phyloP scores from a whole-genome alignment of 1,139 yeast species.

The Candida anutae region DNA sequence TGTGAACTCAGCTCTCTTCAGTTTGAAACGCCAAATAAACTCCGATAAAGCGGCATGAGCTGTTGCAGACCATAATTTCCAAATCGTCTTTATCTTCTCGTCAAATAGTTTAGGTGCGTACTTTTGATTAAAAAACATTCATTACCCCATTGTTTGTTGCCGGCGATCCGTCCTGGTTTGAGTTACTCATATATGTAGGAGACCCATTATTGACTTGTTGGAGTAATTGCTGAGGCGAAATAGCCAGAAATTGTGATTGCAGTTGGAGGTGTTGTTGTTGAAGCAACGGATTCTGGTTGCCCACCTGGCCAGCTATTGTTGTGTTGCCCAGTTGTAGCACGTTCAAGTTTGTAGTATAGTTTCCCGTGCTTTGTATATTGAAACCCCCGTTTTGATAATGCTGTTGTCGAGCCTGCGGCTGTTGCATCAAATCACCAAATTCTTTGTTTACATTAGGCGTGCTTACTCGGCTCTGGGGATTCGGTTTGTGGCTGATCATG shows the following conservation, averaged over 20 bases:
- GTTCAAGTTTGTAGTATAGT: neutral
- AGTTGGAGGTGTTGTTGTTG: constrained; percentile 7
- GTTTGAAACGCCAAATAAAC: no score
- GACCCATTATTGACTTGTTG: constrained; percentile 19
- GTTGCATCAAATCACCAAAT: constrained; percentile 1
- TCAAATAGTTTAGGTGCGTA: no score
- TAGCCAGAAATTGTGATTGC: constrained; percentile 5
- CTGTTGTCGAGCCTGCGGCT: neutral
- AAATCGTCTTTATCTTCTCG: no score
- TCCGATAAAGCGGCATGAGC: no score
- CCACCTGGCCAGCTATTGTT: neutral
- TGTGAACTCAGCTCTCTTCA: no score
- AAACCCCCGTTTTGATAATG: neutral
- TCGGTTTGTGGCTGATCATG: constrained; percentile 12
- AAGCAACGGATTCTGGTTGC: constrained; percentile 4
- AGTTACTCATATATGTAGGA: neutral
- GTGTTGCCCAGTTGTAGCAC: neutral
- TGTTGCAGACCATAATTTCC: no score
- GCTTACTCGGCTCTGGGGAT: constrained; percentile 25
- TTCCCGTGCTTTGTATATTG: neutral
- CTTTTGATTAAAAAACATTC: constrained; percentile 10
- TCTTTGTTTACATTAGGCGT: constrained; percentile 8
- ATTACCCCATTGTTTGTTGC: constrained; percentile 9
- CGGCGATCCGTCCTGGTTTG: constrained; percentile 5
- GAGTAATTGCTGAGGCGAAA: constrained; percentile 33